phyloP scores from a whole-genome alignment of 306 rosid genomes.

The Sphenostylis stenocarpa region DNA sequence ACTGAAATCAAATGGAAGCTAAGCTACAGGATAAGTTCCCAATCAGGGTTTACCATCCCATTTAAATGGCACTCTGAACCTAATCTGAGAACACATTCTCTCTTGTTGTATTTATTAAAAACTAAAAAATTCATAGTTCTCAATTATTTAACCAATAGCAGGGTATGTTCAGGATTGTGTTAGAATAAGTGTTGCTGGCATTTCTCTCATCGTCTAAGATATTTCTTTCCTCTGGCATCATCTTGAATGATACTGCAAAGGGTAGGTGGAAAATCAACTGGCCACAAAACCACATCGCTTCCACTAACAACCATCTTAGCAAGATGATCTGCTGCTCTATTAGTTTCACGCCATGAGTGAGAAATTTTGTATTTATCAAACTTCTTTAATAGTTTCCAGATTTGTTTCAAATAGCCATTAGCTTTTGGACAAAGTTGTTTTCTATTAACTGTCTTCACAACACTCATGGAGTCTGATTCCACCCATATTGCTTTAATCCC shows the following conservation, averaged over 20 bases:
- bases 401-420: constrained; percentile 34
- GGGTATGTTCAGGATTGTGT: too few relatives aligned
- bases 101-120: too few relatives aligned
- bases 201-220: constrained; percentile 31
- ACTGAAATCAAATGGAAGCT: background rate
- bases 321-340: constrained; percentile 72
- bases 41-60: background rate
- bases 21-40: background rate
- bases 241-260: constrained; percentile 52
- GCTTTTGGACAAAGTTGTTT: constrained; percentile 44
- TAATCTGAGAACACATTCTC: background rate
- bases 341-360: constrained; percentile 75
- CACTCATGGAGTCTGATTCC: constrained; percentile 53
- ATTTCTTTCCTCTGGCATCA: constrained; percentile 58
- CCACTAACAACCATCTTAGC: constrained; percentile 49
- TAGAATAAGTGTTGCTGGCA: too few relatives aligned
- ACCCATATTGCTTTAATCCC: constrained; percentile 55
- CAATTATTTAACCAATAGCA: too few relatives aligned
- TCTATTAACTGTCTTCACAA: constrained; percentile 47
- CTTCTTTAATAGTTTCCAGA: constrained; percentile 46
- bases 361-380: constrained; percentile 47
- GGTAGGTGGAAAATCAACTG: constrained; percentile 46
- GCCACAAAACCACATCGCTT: constrained; percentile 57
- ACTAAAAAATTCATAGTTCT: too few relatives aligned
- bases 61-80: background rate